Evolutionary conservation across 495 filamentous ascomycete species (phyloP).

Genomic region (Aspergillus kassunensis): DNA sequence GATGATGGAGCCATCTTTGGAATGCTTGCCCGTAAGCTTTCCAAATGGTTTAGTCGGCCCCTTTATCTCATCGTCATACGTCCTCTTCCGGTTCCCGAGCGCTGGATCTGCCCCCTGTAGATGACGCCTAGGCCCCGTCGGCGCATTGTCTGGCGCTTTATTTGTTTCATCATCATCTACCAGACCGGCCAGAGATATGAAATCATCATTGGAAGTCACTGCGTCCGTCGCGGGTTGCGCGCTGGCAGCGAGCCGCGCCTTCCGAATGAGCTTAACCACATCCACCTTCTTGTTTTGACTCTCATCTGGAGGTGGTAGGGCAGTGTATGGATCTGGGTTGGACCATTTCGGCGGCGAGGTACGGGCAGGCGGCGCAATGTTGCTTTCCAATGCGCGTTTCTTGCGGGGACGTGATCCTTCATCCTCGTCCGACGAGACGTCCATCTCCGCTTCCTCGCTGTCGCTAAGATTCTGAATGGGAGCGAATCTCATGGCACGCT

Average conservation of each 20-base stretch:
- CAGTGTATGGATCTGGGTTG: slow-evolving; percentile 89
- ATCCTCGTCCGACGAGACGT: slow-evolving; percentile 48
- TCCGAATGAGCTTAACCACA: slow-evolving; percentile 82
- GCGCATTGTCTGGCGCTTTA: slow-evolving; percentile 34
- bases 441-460: slow-evolving; percentile 69
- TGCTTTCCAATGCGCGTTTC: slow-evolving; percentile 48
- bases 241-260: slow-evolving; percentile 57
- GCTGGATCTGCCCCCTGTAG: slow-evolving; percentile 28
- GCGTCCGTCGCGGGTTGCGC: slow-evolving; percentile 45
- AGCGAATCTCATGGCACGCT: slow-evolving; percentile 37
- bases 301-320: slow-evolving; percentile 67
- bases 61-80: slow-evolving; percentile 64
- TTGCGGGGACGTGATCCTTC: slow-evolving; percentile 45
- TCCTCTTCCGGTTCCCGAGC: slow-evolving; percentile 62
- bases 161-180: slow-evolving; percentile 44
- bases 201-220: slow-evolving; percentile 65
- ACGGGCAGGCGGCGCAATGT: slow-evolving; percentile 32
- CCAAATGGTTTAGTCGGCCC: slow-evolving; percentile 36
- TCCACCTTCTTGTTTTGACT: slow-evolving; percentile 67
- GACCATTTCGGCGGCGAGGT: slow-evolving; percentile 71
- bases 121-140: slow-evolving; percentile 28
- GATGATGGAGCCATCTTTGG: slow-evolving; percentile 45
- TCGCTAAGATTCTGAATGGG: slow-evolving; percentile 61
- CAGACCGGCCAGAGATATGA: slow-evolving; percentile 70
- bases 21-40: slow-evolving; percentile 42